Conservation (phyloP, 495 filamentous ascomycete species). For the Hypoxylon crocopeplum region DNA sequence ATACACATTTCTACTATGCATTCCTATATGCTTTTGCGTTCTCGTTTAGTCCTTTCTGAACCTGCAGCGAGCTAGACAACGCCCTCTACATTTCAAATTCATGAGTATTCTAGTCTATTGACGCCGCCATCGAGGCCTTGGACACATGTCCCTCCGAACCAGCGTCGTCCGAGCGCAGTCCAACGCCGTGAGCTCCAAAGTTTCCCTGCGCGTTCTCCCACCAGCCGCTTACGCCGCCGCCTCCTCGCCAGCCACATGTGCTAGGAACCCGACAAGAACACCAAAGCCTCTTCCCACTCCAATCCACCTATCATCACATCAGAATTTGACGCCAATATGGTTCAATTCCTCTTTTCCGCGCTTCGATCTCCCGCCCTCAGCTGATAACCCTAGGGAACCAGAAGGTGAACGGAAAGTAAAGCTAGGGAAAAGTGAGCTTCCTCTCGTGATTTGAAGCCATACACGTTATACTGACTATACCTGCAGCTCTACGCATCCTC, state of each 20-base stretch:
- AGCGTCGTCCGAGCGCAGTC: slow-evolving; percentile 40
- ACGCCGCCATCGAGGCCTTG: slow-evolving; percentile 31
- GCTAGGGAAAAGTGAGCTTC: slow-evolving; percentile 80
- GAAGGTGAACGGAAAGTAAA: slow-evolving; percentile 81
- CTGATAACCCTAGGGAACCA: slow-evolving; percentile 48
- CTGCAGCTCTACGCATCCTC: slow-evolving; percentile 84
- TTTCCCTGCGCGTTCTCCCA: slow-evolving; percentile 27
- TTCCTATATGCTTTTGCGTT: slow-evolving; percentile 5
- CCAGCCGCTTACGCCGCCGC: slow-evolving; percentile 12
- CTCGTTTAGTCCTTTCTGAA: not conserved
- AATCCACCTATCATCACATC: slow-evolving; percentile 19
- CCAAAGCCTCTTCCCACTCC: not conserved
- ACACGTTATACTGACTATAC: no score
- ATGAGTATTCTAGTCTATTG: slow-evolving; percentile 22
- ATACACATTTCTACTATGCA: slow-evolving; percentile 15
- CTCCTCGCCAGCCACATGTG: not conserved
- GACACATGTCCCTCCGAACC: slow-evolving; percentile 42
- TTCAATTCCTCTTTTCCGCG: slow-evolving; percentile 44
- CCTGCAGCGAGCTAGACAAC: slow-evolving; percentile 7
- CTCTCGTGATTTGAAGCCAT: not conserved
- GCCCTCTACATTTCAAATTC: slow-evolving; percentile 19
- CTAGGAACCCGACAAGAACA: slow-evolving; percentile 17
- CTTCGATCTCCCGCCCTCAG: slow-evolving; percentile 19
- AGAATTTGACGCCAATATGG: slow-evolving; percentile 39
- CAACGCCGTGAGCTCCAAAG: slow-evolving; percentile 32